Percentiles rank a stretch among this genome's conserved stretches.
Evolutionary conservation across 1,139 yeast species (phyloP).

Genomic region (Candida tropicalis): DNA sequence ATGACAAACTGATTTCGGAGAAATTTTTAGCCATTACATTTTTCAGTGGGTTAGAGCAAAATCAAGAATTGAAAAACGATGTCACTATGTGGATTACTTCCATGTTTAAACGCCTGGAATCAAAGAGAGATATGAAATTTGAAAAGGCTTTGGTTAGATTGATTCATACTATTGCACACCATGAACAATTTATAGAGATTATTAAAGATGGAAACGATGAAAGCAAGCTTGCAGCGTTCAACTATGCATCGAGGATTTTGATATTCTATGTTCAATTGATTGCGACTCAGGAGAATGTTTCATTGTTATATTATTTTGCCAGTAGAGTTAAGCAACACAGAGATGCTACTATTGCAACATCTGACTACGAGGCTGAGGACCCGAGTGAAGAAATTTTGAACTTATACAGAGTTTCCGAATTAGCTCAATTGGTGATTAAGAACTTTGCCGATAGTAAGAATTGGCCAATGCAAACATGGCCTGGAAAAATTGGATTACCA

Average conservation of each 20-base stretch:
- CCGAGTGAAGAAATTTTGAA: slow-evolving; percentile 33
- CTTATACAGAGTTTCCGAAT: slow-evolving; percentile 70
- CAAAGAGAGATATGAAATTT: slow-evolving; percentile 47
- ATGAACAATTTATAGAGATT: slow-evolving; percentile 61
- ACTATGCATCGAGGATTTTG: slow-evolving; percentile 60
- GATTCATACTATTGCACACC: slow-evolving; percentile 74
- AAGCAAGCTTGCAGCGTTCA: slow-evolving; percentile 39
- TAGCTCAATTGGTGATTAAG: slow-evolving; percentile 67
- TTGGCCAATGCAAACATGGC: slow-evolving; percentile 82
- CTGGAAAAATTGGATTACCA: slow-evolving; percentile 72
- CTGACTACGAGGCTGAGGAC: slow-evolving; percentile 32
- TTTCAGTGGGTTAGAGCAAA: slow-evolving; percentile 78
- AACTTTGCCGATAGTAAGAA: slow-evolving; percentile 57
- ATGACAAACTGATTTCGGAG: slow-evolving; percentile 58
- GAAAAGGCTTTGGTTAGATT: slow-evolving; percentile 71
- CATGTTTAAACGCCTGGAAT: slow-evolving; percentile 47
- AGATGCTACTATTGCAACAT: slow-evolving; percentile 52
- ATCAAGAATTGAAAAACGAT: slow-evolving; percentile 46
- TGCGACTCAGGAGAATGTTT: slow-evolving; percentile 67
- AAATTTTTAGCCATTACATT: slow-evolving; percentile 69
- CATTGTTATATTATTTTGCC: slow-evolving; percentile 73
- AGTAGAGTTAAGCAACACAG: slow-evolving; percentile 80
- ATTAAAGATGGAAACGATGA: slow-evolving; percentile 25
- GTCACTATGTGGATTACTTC: slow-evolving; percentile 77
- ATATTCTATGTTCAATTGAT: slow-evolving; percentile 61